These are phyloP conservation scores for Eimeria sp. DNA, from an alignment of 169 alveolate species.

Conservation along the genomic window DNA sequence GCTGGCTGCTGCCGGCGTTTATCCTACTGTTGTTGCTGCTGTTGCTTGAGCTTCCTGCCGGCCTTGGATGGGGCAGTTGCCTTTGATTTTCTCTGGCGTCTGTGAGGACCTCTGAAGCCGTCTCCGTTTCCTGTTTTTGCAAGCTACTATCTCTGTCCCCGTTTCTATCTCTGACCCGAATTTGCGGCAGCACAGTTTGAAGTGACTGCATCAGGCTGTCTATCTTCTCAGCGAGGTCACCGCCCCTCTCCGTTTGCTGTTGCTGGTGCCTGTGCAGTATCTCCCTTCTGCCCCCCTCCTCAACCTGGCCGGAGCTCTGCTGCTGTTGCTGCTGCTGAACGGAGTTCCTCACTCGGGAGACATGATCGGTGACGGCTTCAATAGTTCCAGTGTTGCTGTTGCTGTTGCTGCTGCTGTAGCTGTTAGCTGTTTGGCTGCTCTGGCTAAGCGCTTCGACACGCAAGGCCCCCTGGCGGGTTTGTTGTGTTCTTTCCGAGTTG, in stretches of 20 bases:
- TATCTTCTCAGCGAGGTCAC: neutral
- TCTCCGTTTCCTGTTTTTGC: neutral
- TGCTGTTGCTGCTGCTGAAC: neutral
- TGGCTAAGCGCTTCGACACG: neutral
- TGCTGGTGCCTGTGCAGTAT: neutral
- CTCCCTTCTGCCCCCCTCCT: neutral
- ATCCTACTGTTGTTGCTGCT: no score
- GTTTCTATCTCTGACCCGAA: neutral
- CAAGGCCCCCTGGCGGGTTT: neutral
- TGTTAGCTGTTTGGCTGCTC: neutral
- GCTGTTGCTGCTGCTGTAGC: slow-evolving; percentile 14
- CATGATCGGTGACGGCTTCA: neutral
- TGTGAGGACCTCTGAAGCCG: no score
- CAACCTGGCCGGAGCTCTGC: neutral
- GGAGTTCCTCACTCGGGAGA: slow-evolving; percentile 1
- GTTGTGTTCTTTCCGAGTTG: neutral
- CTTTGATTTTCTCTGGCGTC: no score
- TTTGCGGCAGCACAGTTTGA: neutral
- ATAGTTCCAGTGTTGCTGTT: neutral
- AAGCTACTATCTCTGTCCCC: neutral
- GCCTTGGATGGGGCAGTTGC: no score
- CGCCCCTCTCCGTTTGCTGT: neutral
- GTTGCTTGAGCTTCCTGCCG: no score
- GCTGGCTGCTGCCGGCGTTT: no score
- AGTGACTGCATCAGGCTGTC: slow-evolving; percentile 2